These are phyloP conservation scores for Lineolata rhizophorae DNA, from an alignment of 495 filamentous ascomycete species.

Conservation along the genomic window DNA sequence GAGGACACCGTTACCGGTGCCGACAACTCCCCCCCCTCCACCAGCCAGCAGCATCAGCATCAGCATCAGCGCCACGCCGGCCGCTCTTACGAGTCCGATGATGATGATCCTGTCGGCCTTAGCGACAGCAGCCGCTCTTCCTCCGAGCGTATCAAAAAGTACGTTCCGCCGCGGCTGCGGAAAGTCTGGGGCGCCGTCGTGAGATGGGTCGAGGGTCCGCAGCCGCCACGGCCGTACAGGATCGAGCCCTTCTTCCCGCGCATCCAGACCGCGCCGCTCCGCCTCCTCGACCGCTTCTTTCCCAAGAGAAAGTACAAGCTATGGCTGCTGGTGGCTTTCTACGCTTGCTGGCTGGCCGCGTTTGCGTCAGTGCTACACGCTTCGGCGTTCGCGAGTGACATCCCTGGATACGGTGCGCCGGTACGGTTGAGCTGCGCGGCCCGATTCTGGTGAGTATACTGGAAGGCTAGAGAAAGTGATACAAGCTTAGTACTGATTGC, in stretches of 20 bases:
- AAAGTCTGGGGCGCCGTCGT: no score
- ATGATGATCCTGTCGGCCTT: no score
- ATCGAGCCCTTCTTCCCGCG: constrained; percentile 18
- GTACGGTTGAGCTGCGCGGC: constrained; percentile 27
- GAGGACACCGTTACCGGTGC: no score
- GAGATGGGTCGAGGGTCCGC: constrained; percentile 20
- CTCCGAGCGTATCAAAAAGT: no score
- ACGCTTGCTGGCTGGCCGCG: constrained; percentile 16
- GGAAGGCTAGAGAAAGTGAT: not conserved
- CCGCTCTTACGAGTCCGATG: no score
- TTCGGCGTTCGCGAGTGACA: constrained; percentile 17
- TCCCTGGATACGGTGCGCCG: constrained; percentile 17
- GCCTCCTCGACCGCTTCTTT: constrained; percentile 17
- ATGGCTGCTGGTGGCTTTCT: constrained; percentile 15
- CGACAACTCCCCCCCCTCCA: no score
- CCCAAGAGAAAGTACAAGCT: constrained; percentile 18
- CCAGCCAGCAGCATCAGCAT: no score
- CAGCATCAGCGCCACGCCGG: no score
- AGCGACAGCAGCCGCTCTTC: no score
- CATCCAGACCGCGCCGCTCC: constrained; percentile 17
- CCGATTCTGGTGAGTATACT: constrained; percentile 26
- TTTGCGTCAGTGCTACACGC: constrained; percentile 18
- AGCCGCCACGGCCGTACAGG: constrained; percentile 18
- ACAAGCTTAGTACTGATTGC: constrained; percentile 1
- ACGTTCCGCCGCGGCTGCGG: no score